Evolutionary conservation across 2,329 filamentous ascomycete genomes (phyloP), one percentile per base, ranked within the genome.

Genomic region (Pyrenophora tritici-repentis): DNA sequence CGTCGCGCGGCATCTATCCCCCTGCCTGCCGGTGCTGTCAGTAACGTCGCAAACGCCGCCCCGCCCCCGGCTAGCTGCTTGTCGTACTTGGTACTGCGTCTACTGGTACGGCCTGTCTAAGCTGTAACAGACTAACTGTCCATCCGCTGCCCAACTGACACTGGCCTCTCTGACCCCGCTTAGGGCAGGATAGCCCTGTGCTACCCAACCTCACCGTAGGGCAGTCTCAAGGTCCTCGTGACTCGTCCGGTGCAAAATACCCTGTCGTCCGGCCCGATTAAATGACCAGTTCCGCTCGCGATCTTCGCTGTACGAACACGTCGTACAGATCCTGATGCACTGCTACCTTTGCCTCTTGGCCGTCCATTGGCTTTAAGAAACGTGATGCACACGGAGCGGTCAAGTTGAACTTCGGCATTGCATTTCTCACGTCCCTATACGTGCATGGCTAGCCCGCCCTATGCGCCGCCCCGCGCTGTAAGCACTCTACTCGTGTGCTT

Each of bases 271-370:
- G 52, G 58, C 50, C 55, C 55, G 55, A 56, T 35, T 52, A 17
- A 41, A 14, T 6, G 33, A 29, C 36, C 36, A 24, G 29, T 47
- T 55, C 40, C 17, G 55, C 42, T 35, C 51, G 42, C 57, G 57
- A 60, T 60, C 57, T 58, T 58, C 57, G 37, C 48, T 43, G 20
- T 50, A 29, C 26, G 55, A 51, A 61, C 58, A 59, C 58, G 53
- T 55, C 42, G 56, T 53, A 45, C 58, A 36, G 33, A 56, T 53
- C 55, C 36, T 56, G 42, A 44, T 35, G 47, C 36, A 32, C 36
- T 33, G 14, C 26, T 18, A 20, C 14, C 32, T 13, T 46, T 18
- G 14, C 9, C 14, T 35, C 20, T 18, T 37, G 17, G 22, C 31
- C 34, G 35, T 34, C 40, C 22, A 52, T 38, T 42, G 42, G 35